Evolutionary conservation across 2,329 filamentous ascomycete genomes (phyloP).

Genomic region (Phoma sp.): DNA sequence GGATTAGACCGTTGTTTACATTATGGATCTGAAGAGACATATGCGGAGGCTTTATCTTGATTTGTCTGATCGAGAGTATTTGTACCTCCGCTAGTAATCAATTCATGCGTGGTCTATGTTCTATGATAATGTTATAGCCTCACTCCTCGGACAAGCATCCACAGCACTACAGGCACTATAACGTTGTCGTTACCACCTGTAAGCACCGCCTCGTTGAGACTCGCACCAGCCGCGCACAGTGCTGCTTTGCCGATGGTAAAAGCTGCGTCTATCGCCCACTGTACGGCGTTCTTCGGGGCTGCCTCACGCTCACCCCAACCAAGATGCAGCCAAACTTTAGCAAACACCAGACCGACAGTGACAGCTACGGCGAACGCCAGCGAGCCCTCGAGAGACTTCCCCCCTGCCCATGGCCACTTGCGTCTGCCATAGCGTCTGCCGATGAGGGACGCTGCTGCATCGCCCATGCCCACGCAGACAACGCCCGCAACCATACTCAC

Average conservation of each 20-base stretch:
- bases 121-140: constrained; percentile 40
- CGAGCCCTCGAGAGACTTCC: constrained; percentile 90
- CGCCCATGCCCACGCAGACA: constrained; percentile 92
- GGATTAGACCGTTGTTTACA: too few relatives aligned
- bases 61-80: too few relatives aligned
- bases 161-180: constrained; percentile 89
- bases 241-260: constrained; percentile 63
- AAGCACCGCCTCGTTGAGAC: constrained; percentile 90
- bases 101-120: constrained; percentile 1
- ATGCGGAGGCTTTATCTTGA: too few relatives aligned
- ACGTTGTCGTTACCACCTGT: constrained; percentile 99
- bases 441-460: constrained; percentile 89
- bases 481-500: constrained; percentile 91
- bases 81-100: background rate
- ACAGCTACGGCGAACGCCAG: constrained; percentile 83
- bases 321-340: constrained; percentile 74
- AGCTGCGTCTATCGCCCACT: constrained; percentile 29
- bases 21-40: too few relatives aligned
- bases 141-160: constrained; percentile 86
- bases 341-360: constrained; percentile 71
- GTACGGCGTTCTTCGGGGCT: constrained; percentile 51
- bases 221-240: constrained; percentile 76
- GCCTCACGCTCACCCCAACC: constrained; percentile 65
- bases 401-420: constrained; percentile 97
- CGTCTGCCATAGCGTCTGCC: constrained; percentile 82